Evolutionary conservation across 306 rosid genomes (phyloP).

Genomic region (Fragaria iinumae): DNA sequence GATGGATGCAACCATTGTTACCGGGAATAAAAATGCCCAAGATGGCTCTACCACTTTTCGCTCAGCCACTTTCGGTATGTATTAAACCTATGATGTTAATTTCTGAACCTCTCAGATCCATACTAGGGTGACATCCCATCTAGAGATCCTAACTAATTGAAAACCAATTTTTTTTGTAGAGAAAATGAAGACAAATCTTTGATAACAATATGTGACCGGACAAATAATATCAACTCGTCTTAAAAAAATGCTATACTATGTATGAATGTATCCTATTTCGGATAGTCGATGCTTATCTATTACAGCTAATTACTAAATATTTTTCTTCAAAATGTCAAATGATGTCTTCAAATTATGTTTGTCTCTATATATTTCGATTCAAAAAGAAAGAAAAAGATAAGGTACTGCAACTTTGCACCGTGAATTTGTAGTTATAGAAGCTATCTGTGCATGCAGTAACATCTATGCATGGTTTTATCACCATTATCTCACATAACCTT

Average conservation of each 20-base stretch:
- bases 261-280: too few relatives aligned
- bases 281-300: too few relatives aligned
- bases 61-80: conserved; percentile 83
- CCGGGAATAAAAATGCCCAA: conserved; percentile 27
- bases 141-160: neutral
- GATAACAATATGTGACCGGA: neutral
- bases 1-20: conserved; percentile 55
- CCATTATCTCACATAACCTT: neutral
- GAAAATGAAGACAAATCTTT: neutral
- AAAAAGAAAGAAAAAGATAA: too few relatives aligned
- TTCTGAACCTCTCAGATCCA: neutral
- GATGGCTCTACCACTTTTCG: conserved; percentile 62
- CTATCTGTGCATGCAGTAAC: neutral
- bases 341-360: neutral
- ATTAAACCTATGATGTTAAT: neutral
- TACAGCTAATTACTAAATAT: too few relatives aligned
- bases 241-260: neutral
- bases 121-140: neutral
- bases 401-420: neutral
- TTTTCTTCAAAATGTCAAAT: neutral
- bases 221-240: neutral
- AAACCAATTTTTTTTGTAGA: neutral
- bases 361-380: neutral
- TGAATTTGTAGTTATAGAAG: neutral
- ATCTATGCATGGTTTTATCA: neutral